Evolutionary conservation across 2,329 filamentous ascomycete genomes (phyloP), one percentile per base, ranked within the genome.

Genomic region (Harringtonia aguacate): DNA sequence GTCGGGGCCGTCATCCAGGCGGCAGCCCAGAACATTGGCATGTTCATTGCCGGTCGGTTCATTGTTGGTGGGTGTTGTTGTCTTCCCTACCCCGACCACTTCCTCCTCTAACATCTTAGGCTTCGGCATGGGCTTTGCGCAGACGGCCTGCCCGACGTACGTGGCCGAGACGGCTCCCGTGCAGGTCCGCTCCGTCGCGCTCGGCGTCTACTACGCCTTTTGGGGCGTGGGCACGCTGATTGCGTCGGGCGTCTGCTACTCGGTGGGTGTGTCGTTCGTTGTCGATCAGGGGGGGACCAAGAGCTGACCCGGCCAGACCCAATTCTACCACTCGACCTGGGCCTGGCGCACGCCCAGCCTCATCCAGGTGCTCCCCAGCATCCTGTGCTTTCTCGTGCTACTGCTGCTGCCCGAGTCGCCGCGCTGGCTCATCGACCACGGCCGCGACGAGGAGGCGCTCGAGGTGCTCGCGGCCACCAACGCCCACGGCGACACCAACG

Each of bases 11-110:
- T 49, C 8, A 43, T 56, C 22, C 47, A 49, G 38, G 45, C 46
- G 6, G 46, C 43, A 4, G 37, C 53, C 20, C 48, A 50, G 37
- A 51, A 54, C 44, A 45, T 52, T 17, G 79, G 72, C 9, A 79
- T 79, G 75, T 81, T 77, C 50, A 71, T 79, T 47, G 59, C 77
- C 18, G 67, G 75, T 15, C 72, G 76, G 45, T 66, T 77, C 46
- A 59, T 80, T 18, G 67, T 80, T 17, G 77, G 77, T 15, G 69
- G 10, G 24, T n/a, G n/a, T n/a, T n/a, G n/a, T n/a, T n/a, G n/a
- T n/a, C n/a, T n/a, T n/a, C n/a, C n/a, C n/a, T n/a, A n/a, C n/a
- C n/a, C n/a, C n/a, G n/a, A n/a, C n/a, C n/a, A n/a, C n/a, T n/a
- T n/a, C n/a, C n/a, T n/a, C n/a, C n/a, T n/a, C n/a, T n/a, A n/a